phyloP scores from a whole-genome alignment of 345 rosid genomes.

The Corymbia maculata region DNA sequence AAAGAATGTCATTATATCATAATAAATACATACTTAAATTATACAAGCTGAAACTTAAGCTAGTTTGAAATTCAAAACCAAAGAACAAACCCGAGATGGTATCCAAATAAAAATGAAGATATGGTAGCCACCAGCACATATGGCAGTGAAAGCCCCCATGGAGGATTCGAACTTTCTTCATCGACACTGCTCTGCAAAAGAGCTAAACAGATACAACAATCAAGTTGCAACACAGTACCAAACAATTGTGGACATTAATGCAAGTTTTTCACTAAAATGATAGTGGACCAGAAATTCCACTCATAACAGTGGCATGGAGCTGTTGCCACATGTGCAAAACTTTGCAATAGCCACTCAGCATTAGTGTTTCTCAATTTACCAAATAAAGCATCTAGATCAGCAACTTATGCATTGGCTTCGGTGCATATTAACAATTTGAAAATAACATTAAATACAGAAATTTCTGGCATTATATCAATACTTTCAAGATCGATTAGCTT shows the following conservation, averaged over 20 bases:
- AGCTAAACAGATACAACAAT: slow-evolving; percentile 25
- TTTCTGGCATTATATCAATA: neutral
- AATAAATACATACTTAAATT: neutral
- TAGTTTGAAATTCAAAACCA: neutral
- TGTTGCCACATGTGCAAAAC: neutral
- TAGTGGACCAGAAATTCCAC: neutral
- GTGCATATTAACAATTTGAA: neutral
- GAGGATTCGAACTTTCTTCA: slow-evolving; percentile 55
- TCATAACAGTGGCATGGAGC: neutral
- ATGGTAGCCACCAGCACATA: slow-evolving; percentile 82
- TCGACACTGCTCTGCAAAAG: slow-evolving; percentile 25
- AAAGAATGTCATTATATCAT: neutral
- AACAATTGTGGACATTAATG: neutral
- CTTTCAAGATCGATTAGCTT: neutral
- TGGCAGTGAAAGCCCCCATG: slow-evolving; percentile 75
- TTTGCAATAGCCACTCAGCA: neutral
- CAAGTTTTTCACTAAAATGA: neutral
- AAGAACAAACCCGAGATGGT: slow-evolving; percentile 79
- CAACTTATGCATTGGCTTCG: neutral
- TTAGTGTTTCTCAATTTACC: neutral
- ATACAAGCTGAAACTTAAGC: neutral
- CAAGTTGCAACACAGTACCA: neutral
- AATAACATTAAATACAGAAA: neutral
- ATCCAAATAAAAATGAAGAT: slow-evolving; percentile 80
- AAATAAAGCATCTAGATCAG: neutral